phyloP scores from a whole-genome alignment of 192 early-diverging fungal species.

The Backusella luteola region DNA sequence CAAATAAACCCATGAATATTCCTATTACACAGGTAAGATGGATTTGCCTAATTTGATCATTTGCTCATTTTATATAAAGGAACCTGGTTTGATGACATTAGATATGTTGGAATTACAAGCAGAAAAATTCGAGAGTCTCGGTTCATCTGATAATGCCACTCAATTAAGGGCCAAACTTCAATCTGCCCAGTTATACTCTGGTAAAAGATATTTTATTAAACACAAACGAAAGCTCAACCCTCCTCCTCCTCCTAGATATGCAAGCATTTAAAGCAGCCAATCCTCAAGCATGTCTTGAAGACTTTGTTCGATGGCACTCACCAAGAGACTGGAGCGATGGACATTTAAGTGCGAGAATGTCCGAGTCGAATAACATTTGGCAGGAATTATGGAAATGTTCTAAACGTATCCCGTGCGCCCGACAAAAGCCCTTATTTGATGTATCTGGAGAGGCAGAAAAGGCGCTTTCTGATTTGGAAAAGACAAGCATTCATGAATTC shows the following conservation, averaged over 20 bases:
- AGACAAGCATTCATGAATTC: slow-evolving; percentile 49
- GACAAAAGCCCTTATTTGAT: slow-evolving; percentile 84
- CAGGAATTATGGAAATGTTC: slow-evolving; percentile 75
- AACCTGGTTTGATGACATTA: slow-evolving; percentile 80
- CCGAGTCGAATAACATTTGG: slow-evolving; percentile 81
- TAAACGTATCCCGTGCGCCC: slow-evolving; percentile 55
- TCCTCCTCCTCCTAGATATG: slow-evolving; percentile 64
- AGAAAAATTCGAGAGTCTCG: slow-evolving; percentile 72
- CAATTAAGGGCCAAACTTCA: slow-evolving; percentile 75
- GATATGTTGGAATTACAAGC: slow-evolving; percentile 87
- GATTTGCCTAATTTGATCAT: background rate
- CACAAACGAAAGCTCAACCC: too few relatives aligned
- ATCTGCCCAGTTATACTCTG: slow-evolving; percentile 68
- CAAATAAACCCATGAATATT: slow-evolving; percentile 63
- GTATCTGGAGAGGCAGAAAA: slow-evolving; percentile 73
- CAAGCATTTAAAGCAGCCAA: slow-evolving; percentile 95
- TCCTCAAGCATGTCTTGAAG: slow-evolving; percentile 70
- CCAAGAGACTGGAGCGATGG: slow-evolving; percentile 85
- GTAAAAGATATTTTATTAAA: slow-evolving; percentile 19
- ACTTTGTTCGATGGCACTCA: slow-evolving; percentile 95
- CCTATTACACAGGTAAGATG: slow-evolving; percentile 56
- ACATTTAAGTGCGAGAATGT: slow-evolving; percentile 75
- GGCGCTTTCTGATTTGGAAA: slow-evolving; percentile 68
- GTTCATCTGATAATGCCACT: slow-evolving; percentile 68
- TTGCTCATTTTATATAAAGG: slow-evolving; percentile 33